Base-by-base conservation (phyloP, 1,139 yeast genomes). In the Lodderomyces parapsilosis region DNA sequence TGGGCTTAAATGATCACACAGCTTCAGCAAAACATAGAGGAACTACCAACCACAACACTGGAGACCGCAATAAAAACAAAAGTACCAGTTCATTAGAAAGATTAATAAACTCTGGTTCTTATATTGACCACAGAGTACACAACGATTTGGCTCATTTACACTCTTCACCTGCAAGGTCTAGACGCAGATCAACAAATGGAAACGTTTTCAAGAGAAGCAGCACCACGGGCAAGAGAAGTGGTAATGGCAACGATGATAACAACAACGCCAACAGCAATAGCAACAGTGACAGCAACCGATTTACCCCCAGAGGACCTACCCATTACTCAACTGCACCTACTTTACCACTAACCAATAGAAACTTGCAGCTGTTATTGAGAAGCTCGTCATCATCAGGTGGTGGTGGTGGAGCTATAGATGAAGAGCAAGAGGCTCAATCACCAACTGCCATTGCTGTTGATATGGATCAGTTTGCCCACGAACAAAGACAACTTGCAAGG, bases 381-480 rank as follows among this genome's bases (percentile, higher is more conserved):
- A 46, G 28, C 24, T 43, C 52, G 1, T 32, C 43, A 9, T 36
- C 51, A 19, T n/a, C n/a, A n/a, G n/a, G n/a, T n/a, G n/a, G n/a
- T n/a, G n/a, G n/a, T n/a, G 33, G 39, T 24, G 41, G 40, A 24
- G 51, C 44, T 6, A 36, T 46, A 23, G 37, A 19, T 10, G 30
- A 30, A 13, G 38, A 36, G 6, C 20, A 41, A 27, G 24, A 37
- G 10, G 35, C 36, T 17, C 32, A 27, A 11, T 45, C 55, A 2
- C 58, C 60, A 13, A 46, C 64, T 4, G 57, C 65, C 4, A 57
- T 68, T 10, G 68, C 69, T 1, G 53, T 71, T 35, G 74, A 71
- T 45, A 67, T 70, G 74, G 75, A 71, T 48, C 53, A 49, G 41
- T 72, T 58, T 47, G 56, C 74, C 2, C 54, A 55, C n/a, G 76